phyloP scores from a whole-genome alignment of 176 grass and related monocot genomes.

The Juncus inflexus region DNA sequence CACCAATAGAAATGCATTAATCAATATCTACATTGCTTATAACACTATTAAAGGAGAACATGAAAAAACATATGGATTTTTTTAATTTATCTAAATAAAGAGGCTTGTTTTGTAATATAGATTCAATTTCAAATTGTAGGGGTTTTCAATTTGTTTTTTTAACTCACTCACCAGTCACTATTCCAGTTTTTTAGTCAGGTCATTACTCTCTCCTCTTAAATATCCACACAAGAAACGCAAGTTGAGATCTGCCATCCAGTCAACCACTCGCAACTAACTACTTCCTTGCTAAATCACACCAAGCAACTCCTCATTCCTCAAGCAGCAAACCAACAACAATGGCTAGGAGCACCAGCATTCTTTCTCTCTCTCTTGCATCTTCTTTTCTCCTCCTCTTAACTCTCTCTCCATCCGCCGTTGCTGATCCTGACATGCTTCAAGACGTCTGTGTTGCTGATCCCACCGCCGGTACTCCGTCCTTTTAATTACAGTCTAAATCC shows the following conservation, averaged over 20 bases:
- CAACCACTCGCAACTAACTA: neutral
- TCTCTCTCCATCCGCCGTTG: conserved; percentile 1
- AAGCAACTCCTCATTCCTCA: neutral
- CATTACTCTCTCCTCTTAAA: neutral
- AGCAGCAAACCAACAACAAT: conserved; percentile 3
- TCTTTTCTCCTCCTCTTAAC: conserved; percentile 10
- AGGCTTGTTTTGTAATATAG: no score
- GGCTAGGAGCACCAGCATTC: neutral
- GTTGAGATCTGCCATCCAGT: neutral
- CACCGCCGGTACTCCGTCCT: neutral
- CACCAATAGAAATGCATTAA: no score
- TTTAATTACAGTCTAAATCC: neutral
- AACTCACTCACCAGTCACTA: neutral
- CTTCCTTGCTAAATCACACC: neutral
- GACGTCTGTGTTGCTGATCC: conserved; percentile 24
- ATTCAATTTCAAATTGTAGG: no score
- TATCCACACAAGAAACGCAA: neutral
- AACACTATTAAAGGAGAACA: no score
- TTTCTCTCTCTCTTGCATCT: neutral
- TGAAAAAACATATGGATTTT: no score
- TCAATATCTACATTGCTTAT: no score
- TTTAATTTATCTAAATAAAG: no score
- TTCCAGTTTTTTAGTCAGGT: neutral
- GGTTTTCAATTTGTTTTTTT: neutral
- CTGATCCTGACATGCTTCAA: conserved; percentile 24